A percentile compares a stretch with the other conserved stretches of the same genome.
Conservation (phyloP, 1,139 yeast genomes). For the Pichia sp. region DNA sequence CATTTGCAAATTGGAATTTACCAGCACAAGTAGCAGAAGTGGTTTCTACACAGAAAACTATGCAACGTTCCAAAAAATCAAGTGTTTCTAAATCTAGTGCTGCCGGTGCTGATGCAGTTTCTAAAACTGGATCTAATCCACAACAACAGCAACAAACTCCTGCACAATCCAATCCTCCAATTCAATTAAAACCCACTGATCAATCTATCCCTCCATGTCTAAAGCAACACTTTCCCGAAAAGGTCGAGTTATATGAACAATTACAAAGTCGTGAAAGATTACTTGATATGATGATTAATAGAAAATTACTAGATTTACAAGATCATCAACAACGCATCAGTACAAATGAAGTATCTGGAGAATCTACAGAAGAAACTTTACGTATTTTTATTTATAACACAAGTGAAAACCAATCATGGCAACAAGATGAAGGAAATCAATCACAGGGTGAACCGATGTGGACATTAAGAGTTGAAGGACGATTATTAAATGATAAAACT, state of each 20-base stretch:
- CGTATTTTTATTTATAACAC: constrained; percentile 82
- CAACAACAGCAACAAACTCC: constrained; percentile 11
- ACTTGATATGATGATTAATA: constrained; percentile 72
- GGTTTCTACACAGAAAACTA: constrained; percentile 2
- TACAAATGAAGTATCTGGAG: constrained; percentile 28
- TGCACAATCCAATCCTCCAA: constrained; percentile 19
- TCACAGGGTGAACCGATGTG: constrained; percentile 45
- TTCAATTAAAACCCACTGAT: constrained; percentile 60
- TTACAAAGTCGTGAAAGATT: constrained; percentile 73
- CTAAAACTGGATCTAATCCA: not conserved
- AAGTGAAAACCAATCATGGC: constrained; percentile 91
- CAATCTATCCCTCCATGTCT: constrained; percentile 57
- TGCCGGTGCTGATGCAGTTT: not conserved
- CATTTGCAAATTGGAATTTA: no score
- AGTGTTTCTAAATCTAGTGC: not conserved
- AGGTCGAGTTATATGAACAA: constrained; percentile 58
- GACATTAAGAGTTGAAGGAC: constrained; percentile 87
- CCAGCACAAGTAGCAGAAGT: no score
- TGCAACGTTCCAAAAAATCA: constrained; percentile 4
- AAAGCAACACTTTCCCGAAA: constrained; percentile 61
- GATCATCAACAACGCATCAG: constrained; percentile 42
- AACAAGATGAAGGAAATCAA: constrained; percentile 30
- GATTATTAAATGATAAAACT: constrained; percentile 46
- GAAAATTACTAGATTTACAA: constrained; percentile 81
- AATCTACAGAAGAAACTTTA: constrained; percentile 48